phyloP scores from a whole-genome alignment of 306 rosid genomes.

The Hippophae tibetana region DNA sequence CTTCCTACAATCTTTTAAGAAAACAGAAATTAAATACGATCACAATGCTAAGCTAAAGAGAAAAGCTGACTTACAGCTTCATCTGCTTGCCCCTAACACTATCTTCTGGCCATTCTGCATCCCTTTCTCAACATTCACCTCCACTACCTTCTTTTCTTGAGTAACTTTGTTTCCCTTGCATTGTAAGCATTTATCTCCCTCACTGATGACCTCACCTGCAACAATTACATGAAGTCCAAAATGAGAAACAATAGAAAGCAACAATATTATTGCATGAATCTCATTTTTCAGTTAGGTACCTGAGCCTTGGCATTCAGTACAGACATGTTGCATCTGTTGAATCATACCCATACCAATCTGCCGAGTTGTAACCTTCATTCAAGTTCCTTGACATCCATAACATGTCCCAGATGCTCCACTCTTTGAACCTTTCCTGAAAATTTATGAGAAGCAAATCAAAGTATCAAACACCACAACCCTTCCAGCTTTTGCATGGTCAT shows the following conservation, averaged over 20 bases:
- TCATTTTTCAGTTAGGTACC: conserved; percentile 34
- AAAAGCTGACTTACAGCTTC: conserved; percentile 46
- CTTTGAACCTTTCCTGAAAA: conserved; percentile 65
- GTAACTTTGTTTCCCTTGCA: conserved; percentile 58
- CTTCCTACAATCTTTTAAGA: neutral
- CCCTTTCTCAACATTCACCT: conserved; percentile 66
- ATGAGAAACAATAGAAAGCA: conserved; percentile 4
- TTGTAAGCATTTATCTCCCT: conserved; percentile 60
- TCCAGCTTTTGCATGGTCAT: neutral
- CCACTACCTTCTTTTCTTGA: conserved; percentile 65
- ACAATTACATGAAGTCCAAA: conserved; percentile 14
- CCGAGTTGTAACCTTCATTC: conserved; percentile 54
- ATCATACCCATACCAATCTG: conserved; percentile 62
- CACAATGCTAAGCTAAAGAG: neutral
- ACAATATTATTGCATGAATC: neutral
- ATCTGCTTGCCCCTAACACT: conserved; percentile 68
- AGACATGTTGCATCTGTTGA: conserved; percentile 67
- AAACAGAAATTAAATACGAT: neutral
- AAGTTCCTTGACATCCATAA: conserved; percentile 63
- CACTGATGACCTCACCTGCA: conserved; percentile 62
- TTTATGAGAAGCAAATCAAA: neutral
- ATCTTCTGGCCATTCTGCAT: conserved; percentile 68
- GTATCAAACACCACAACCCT: neutral
- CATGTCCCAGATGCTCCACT: conserved; percentile 57
- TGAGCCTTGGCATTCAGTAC: conserved; percentile 58